Conservation (phyloP, 495 filamentous ascomycete species). For the Jackrogersella multiformis region DNA sequence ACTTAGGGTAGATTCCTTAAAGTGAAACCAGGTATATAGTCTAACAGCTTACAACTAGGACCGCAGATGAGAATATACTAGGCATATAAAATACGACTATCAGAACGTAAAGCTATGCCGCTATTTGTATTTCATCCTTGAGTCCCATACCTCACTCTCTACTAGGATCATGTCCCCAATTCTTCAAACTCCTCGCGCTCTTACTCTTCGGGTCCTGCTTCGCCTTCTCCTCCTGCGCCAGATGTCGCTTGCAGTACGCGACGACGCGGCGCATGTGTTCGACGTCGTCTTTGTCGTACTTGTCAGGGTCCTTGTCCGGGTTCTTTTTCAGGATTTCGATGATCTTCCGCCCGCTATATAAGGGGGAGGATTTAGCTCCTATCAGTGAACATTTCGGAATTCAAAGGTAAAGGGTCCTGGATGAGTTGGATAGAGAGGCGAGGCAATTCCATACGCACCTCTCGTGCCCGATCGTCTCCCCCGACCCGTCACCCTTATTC, state of each 20-base stretch:
- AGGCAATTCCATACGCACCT: conserved; percentile 51
- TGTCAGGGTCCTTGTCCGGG: conserved; percentile 61
- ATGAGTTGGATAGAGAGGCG: not conserved
- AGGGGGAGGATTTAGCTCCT: not conserved
- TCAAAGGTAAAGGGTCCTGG: not conserved
- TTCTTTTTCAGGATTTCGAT: conserved; percentile 71
- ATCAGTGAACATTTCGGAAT: not conserved
- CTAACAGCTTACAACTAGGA: no score
- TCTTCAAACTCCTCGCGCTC: conserved; percentile 70
- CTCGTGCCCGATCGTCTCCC: conserved; percentile 73
- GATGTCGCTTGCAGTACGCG: conserved; percentile 65
- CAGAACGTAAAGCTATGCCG: no score
- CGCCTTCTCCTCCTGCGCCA: conserved; percentile 69
- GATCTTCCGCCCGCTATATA: conserved; percentile 68
- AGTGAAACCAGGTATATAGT: no score
- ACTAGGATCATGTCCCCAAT: conserved; percentile 72
- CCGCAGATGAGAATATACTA: no score
- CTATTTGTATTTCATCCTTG: no score
- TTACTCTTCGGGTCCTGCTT: conserved; percentile 56
- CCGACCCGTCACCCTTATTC: conserved; percentile 63
- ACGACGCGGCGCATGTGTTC: conserved; percentile 74
- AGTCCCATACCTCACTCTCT: conserved; percentile 26
- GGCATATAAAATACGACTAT: no score
- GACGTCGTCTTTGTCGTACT: conserved; percentile 65
- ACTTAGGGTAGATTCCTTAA: no score